Base-by-base conservation (phyloP, 176 grass and related monocot species). In the Puccinellia tenuiflora region DNA sequence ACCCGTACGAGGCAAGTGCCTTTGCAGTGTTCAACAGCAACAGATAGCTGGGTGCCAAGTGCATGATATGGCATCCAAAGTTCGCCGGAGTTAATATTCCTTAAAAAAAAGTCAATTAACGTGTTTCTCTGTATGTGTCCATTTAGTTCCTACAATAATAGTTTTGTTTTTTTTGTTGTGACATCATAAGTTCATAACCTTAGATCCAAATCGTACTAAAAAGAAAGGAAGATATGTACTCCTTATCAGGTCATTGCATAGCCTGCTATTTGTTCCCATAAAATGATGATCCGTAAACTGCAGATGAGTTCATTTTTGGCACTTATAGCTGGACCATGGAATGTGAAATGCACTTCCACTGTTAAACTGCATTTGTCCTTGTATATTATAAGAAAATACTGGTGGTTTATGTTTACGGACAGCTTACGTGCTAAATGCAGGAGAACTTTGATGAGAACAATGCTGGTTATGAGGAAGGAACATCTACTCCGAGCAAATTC, bases 401-500 rank as follows among this genome's bases (percentile, higher is more conserved):
- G 55, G 21, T 56, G 11, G 3, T 30, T 81, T 39, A 25, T 60
- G 1, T 33, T 60, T 57, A 57, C 85, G 24, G 68, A 70, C 56
- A 20, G 24, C 2, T 6, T 65, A 67, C 77, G 71, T 87, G 52
- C 64, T 73, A 40, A 73, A 74, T 88, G 72, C 52, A 94, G 88
- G 85, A 92, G 42, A 86, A 77, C 35, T 86, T 82, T 40, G 88
- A 93, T 75, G 88, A 79, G 5, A 91, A 76, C 30, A 83, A 76
- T 68, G 22, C 73, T 77, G 61, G 39, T 38, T 86, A 81, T 35
- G 81, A 92, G 35, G 94, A 91, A 77, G 87, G 79, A 53, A 73
- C 87, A 47, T 85, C 92, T n/a, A 86, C 88, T 50, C 81, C 90
- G 48, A 94, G 85, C 57, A 95, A 85, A 77, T 87, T 98, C 7